phyloP scores from a whole-genome alignment of 2,329 filamentous ascomycete genomes.

The Scedosporium aurantiacum region DNA sequence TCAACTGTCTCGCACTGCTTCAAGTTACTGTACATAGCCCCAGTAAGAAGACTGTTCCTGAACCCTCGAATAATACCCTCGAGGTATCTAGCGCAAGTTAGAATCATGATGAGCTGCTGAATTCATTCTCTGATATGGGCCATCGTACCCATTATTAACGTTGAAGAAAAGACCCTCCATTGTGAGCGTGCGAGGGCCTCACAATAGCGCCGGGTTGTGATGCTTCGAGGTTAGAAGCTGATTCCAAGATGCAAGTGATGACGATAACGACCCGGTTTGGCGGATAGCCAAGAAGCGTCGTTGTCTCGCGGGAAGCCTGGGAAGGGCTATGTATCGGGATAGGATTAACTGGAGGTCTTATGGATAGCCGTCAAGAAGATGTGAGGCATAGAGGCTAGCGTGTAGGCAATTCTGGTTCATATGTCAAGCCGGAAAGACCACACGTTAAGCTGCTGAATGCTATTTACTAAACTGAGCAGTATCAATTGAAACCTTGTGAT shows the following conservation, averaged over 20 bases:
- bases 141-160: slow-evolving; percentile 75
- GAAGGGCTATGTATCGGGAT: not conserved
- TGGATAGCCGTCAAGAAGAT: not conserved
- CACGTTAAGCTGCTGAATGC: not conserved
- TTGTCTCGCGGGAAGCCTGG: not conserved
- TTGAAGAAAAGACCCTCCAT: slow-evolving; percentile 96
- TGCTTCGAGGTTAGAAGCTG: not conserved
- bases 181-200: not conserved
- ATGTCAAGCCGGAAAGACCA: not conserved
- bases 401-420: not conserved
- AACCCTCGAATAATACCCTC: slow-evolving; percentile 97
- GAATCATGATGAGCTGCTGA: slow-evolving; percentile 16
- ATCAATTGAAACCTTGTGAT: not conserved
- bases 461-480: not conserved
- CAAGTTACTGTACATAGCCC: slow-evolving; percentile 87
- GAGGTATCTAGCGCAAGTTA: slow-evolving; percentile 58
- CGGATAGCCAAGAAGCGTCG: not conserved
- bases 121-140: slow-evolving; percentile 8
- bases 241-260: not conserved
- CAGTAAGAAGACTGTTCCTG: slow-evolving; percentile 82
- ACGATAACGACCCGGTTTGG: not conserved
- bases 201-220: not conserved
- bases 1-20: slow-evolving; percentile 97
- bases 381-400: not conserved
- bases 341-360: not conserved